Conservation (phyloP, 371 early-diverging fungal genomes). For the Racocetra persica region DNA sequence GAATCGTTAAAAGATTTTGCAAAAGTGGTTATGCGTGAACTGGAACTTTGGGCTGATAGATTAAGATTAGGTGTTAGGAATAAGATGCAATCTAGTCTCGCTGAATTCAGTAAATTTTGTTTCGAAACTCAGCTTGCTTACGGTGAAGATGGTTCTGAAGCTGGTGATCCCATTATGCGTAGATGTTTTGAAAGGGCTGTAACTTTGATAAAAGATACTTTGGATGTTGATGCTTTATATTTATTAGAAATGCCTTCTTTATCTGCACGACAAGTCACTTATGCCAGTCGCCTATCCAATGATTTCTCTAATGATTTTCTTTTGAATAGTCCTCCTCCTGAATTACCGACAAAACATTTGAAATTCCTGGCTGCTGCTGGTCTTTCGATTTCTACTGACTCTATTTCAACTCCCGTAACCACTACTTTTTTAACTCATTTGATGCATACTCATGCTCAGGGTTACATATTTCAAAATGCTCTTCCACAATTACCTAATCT, state of each 20-base stretch:
- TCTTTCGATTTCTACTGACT: conserved; percentile 47
- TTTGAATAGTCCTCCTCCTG: conserved; percentile 44
- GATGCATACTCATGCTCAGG: conserved; percentile 25
- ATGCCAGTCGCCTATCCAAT: background rate
- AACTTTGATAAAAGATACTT: conserved; percentile 48
- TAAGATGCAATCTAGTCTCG: conserved; percentile 43
- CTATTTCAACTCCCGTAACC: conserved; percentile 42
- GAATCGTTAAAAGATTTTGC: conserved; percentile 50
- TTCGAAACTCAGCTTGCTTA: conserved; percentile 21
- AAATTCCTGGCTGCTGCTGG: conserved; percentile 50
- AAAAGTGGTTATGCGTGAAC: conserved; percentile 52
- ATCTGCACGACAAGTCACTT: background rate
- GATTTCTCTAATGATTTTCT: background rate
- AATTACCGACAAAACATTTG: conserved; percentile 46
- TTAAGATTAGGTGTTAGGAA: conserved; percentile 50
- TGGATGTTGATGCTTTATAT: conserved; percentile 53
- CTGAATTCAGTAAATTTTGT: conserved; percentile 39
- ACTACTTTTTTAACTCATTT: conserved; percentile 11
- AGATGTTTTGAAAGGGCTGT: conserved; percentile 50
- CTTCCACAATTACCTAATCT: conserved; percentile 45
- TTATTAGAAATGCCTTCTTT: conserved; percentile 48
- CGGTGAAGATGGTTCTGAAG: background rate
- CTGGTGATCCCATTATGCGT: conserved; percentile 47
- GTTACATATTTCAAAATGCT: conserved; percentile 52
- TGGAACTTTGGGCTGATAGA: conserved; percentile 55